Percentiles rank a stretch among this genome's conserved stretches.
phyloP scores from a whole-genome alignment of 768 basidiomycete genomes.

The Piloderma croceum region DNA sequence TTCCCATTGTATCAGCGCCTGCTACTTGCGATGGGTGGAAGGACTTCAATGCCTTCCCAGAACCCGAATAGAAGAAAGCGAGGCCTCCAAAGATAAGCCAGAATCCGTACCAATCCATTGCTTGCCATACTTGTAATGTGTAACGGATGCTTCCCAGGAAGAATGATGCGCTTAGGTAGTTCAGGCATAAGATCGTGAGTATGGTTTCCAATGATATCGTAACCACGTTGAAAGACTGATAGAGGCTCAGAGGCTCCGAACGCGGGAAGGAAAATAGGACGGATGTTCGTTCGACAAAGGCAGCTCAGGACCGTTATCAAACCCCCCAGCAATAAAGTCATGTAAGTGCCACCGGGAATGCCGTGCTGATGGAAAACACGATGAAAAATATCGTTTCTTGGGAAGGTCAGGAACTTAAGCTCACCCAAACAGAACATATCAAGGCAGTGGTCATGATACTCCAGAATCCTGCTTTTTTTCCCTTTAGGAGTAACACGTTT shows the following conservation, averaged over 20 bases:
- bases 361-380: slow-evolving; percentile 94
- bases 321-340: slow-evolving; percentile 85
- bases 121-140: slow-evolving; percentile 65
- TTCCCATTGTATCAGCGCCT: slow-evolving; percentile 6
- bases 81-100: slow-evolving; percentile 55
- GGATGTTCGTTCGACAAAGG: slow-evolving; percentile 68
- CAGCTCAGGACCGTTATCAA: slow-evolving; percentile 82
- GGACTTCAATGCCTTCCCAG: slow-evolving; percentile 43
- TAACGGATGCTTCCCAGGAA: slow-evolving; percentile 62
- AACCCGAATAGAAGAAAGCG: slow-evolving; percentile 76
- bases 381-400: too few species aligned
- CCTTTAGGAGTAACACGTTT: slow-evolving; percentile 93
- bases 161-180: slow-evolving; percentile 82
- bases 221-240: slow-evolving; percentile 58
- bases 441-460: slow-evolving; percentile 90
- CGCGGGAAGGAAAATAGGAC: slow-evolving; percentile 71
- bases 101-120: slow-evolving; percentile 78
- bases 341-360: slow-evolving; percentile 82
- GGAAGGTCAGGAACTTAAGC: too few species aligned
- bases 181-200: slow-evolving; percentile 60
- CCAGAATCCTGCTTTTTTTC: slow-evolving; percentile 83
- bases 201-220: slow-evolving; percentile 72
- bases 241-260: slow-evolving; percentile 39
- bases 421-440: slow-evolving; percentile 95
- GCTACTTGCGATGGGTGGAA: slow-evolving; percentile 47